These are phyloP conservation scores for Fragaria nilgerrensis DNA, from an alignment of 306 rosid genomes.

Conservation along the genomic window DNA sequence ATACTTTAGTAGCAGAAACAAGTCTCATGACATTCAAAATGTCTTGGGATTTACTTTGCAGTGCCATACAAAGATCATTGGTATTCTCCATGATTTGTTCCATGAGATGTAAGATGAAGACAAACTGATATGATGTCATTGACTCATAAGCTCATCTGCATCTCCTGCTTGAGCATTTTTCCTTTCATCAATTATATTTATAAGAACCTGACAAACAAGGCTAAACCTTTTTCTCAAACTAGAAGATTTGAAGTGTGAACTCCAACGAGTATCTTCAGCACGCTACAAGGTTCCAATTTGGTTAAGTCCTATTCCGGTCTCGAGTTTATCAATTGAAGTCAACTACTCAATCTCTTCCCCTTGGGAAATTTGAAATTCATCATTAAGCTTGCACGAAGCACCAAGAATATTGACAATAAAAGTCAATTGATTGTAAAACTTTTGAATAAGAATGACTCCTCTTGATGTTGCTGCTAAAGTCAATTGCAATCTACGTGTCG, in stretches of 20 bases:
- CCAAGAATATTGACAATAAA: not conserved
- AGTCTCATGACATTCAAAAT: not conserved
- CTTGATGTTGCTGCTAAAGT: not conserved
- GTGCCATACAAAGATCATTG: not conserved
- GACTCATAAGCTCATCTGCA: not conserved
- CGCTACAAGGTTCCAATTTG: not conserved
- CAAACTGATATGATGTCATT: not conserved
- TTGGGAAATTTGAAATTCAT: not conserved
- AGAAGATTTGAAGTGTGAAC: not conserved
- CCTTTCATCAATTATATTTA: not conserved
- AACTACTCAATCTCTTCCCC: not conserved
- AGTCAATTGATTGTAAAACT: not conserved
- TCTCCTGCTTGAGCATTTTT: not conserved
- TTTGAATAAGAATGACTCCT: not conserved
- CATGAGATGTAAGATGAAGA: not conserved
- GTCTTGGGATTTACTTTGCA: not conserved
- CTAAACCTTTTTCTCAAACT: not conserved
- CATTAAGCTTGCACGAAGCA: not conserved
- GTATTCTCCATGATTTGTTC: not conserved
- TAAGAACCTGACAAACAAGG: not conserved
- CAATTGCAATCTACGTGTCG: not conserved
- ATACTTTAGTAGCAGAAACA: too few species aligned
- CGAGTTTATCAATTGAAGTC: not conserved
- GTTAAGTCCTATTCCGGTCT: not conserved
- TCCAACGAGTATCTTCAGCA: not conserved